Evolutionary conservation across 2,329 filamentous ascomycete species (phyloP).

Genomic region (Ophiostoma sp.): DNA sequence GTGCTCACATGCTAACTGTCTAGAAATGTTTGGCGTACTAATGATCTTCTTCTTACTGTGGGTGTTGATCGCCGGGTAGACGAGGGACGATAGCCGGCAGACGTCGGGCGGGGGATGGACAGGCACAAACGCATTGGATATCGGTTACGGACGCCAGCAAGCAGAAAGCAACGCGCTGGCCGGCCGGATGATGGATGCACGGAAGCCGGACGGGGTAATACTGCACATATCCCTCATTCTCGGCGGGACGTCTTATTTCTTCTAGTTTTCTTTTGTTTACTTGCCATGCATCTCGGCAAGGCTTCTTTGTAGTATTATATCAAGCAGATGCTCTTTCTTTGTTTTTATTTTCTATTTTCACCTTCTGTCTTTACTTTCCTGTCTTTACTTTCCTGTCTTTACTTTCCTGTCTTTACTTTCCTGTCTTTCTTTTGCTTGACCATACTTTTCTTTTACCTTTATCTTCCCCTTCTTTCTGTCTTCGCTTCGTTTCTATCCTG

Average conservation of each 20-base stretch:
- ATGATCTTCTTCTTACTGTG: constrained; percentile 88
- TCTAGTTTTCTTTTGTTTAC: background rate
- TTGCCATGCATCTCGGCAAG: background rate
- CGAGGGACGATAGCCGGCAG: background rate
- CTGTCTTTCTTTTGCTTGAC: background rate
- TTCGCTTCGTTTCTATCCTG: background rate
- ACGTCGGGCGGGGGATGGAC: background rate
- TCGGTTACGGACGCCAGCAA: background rate
- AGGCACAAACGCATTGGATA: background rate
- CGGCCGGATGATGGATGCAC: background rate
- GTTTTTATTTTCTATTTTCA: constrained; percentile 1
- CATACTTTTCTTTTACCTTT: background rate
- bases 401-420: background rate
- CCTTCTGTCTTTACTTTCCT: background rate
- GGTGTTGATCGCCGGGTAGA: constrained; percentile 58
- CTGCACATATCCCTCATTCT: background rate
- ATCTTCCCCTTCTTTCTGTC: background rate
- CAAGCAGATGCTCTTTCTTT: no score
- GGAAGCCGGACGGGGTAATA: background rate
- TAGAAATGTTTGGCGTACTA: constrained; percentile 72
- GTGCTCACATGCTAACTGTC: background rate
- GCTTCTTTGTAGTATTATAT: no score
- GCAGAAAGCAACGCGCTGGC: background rate
- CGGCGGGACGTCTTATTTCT: background rate
- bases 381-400: background rate